phyloP scores from a whole-genome alignment of 1,284 basidiomycete genomes.

The Boletellus sp. region DNA sequence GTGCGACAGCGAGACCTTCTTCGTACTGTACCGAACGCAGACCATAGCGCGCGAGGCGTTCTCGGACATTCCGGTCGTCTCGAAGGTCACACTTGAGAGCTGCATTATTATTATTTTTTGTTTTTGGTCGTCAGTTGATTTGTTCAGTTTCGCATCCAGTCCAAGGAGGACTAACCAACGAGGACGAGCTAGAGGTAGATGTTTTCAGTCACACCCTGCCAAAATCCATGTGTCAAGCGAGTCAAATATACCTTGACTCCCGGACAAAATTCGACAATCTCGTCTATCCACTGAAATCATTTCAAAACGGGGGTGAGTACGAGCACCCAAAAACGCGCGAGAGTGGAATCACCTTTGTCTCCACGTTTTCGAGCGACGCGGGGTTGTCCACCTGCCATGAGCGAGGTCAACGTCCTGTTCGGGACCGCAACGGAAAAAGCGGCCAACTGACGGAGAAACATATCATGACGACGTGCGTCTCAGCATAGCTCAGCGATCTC shows the following conservation, averaged over 20 bases:
- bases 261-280: slow-evolving; percentile 86
- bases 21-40: slow-evolving; percentile 82
- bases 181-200: slow-evolving; percentile 63
- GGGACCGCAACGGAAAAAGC: background rate
- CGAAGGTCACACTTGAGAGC: slow-evolving; percentile 94
- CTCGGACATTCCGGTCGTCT: slow-evolving; percentile 67
- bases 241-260: slow-evolving; percentile 73
- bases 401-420: background rate
- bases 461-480: slow-evolving; percentile 92
- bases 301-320: slow-evolving; percentile 1
- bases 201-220: slow-evolving; percentile 11
- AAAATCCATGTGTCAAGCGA: slow-evolving; percentile 2
- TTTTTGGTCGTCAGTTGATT: slow-evolving; percentile 9
- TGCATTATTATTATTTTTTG: slow-evolving; percentile 28
- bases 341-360: slow-evolving; percentile 64
- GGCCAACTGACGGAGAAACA: slow-evolving; percentile 79
- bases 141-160: background rate
- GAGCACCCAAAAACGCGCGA: background rate
- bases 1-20: slow-evolving; percentile 82
- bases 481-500: slow-evolving; percentile 88
- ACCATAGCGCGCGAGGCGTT: slow-evolving; percentile 66
- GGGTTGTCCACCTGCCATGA: slow-evolving; percentile 79
- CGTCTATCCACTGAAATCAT: slow-evolving; percentile 74
- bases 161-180: slow-evolving; percentile 60
- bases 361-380: slow-evolving; percentile 87